Percentiles rank a stretch among this genome's conserved stretches.
These are phyloP conservation scores for Plectosphaerella cucumerina DNA, from an alignment of 2,329 filamentous ascomycete genomes.

Conservation along the genomic window DNA sequence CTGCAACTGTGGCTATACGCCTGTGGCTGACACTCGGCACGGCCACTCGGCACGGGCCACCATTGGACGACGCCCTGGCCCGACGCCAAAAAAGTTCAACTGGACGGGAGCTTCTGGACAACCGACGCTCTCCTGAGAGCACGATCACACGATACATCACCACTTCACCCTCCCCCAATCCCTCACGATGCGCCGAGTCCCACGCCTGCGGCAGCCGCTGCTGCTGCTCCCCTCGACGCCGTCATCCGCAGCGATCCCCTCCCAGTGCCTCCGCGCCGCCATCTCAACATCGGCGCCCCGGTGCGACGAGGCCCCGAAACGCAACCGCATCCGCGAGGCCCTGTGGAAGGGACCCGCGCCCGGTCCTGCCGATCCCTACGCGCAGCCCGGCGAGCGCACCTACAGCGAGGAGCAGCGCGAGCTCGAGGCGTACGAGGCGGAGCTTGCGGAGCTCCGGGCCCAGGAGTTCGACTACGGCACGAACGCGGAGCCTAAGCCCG, in stretches of 20 bases:
- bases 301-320: conserved; percentile 23
- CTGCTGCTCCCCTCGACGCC: conserved; percentile 22
- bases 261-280: conserved; percentile 7
- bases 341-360: conserved; percentile 33
- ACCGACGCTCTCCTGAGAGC: background rate
- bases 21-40: too few relatives aligned
- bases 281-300: conserved; percentile 29
- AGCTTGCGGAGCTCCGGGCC: conserved; percentile 12
- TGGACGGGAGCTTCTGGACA: conserved; percentile 2
- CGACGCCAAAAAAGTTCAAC: conserved; percentile 3
- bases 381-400: conserved; percentile 23
- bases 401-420: conserved; percentile 25
- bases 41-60: background rate
- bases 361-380: conserved; percentile 33
- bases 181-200: conserved; percentile 37
- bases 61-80: background rate
- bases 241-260: conserved; percentile 14
- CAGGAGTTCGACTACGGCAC: background rate
- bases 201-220: conserved; percentile 28
- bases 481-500: background rate
- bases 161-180: background rate
- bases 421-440: conserved; percentile 12
- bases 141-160: background rate
- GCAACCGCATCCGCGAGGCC: conserved; percentile 32
- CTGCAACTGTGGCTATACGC: too few relatives aligned